Conservation (phyloP, 2,329 filamentous ascomycete genomes). For the Cordyceps pruinosa region DNA sequence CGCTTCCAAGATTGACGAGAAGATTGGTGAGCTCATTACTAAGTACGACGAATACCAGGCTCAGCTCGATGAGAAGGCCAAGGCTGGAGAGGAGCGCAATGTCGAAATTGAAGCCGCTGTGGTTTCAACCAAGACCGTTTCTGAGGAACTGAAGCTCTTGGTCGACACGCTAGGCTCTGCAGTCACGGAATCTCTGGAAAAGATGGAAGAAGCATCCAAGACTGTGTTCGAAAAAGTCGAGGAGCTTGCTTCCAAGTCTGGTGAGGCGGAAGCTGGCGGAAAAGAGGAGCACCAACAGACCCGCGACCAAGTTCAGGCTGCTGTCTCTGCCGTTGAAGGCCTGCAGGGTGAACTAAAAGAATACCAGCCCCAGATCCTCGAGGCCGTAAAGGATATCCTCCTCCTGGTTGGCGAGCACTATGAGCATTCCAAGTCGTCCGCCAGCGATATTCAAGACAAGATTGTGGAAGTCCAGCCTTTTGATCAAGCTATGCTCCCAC, state of each 20-base stretch:
- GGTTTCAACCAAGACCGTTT: constrained; percentile 66
- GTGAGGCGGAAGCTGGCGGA: constrained; percentile 65
- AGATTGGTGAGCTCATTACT: constrained; percentile 67
- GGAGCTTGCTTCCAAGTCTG: constrained; percentile 66
- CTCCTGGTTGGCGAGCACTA: constrained; percentile 78
- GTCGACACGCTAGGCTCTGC: constrained; percentile 78
- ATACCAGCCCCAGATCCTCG: constrained; percentile 81
- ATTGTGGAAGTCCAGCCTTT: constrained; percentile 56
- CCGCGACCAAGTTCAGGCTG: constrained; percentile 70
- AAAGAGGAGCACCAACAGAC: constrained; percentile 79
- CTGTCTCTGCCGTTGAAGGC: constrained; percentile 63
- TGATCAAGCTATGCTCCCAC: constrained; percentile 51
- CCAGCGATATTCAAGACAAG: constrained; percentile 48
- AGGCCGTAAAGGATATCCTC: constrained; percentile 80
- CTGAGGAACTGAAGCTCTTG: constrained; percentile 80
- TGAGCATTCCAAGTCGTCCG: constrained; percentile 70
- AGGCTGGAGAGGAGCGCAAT: constrained; percentile 66
- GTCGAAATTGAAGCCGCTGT: constrained; percentile 67
- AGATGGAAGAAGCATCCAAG: constrained; percentile 80
- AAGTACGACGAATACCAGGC: constrained; percentile 86
- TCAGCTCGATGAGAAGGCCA: constrained; percentile 65
- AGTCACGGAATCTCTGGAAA: constrained; percentile 76
- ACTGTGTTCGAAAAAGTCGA: constrained; percentile 80
- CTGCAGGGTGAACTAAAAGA: constrained; percentile 75
- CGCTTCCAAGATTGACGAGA: constrained; percentile 52